phyloP scores from a whole-genome alignment of 2,329 filamentous ascomycete genomes.

The Fusarium cyanostomum region DNA sequence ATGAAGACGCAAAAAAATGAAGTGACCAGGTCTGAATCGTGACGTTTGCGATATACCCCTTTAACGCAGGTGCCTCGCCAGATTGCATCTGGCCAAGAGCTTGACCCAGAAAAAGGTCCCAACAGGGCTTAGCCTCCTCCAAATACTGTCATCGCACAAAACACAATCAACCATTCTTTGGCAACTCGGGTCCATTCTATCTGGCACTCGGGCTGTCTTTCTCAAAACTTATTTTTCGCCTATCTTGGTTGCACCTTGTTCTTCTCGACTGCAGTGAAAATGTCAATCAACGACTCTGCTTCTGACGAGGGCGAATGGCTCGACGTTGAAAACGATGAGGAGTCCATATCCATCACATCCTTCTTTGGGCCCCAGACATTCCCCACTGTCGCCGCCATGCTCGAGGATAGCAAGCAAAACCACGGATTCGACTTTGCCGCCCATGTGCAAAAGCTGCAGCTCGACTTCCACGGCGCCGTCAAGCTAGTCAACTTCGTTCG shows the following conservation, averaged over 20 bases:
- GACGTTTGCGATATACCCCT: constrained; percentile 38
- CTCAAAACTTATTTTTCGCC: constrained; percentile 47
- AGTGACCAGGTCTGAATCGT: not conserved
- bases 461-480: constrained; percentile 79
- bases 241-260: constrained; percentile 48
- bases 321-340: constrained; percentile 70
- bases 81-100: constrained; percentile 41
- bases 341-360: constrained; percentile 69
- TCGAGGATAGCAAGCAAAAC: constrained; percentile 73
- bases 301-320: constrained; percentile 61
- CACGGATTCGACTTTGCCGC: constrained; percentile 73
- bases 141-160: constrained; percentile 48
- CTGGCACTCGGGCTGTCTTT: constrained; percentile 7
- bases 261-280: constrained; percentile 38
- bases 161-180: constrained; percentile 33
- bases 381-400: constrained; percentile 70
- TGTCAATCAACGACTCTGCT: constrained; percentile 44
- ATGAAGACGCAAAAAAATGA: constrained; percentile 15
- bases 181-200: constrained; percentile 10
- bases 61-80: constrained; percentile 38
- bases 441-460: constrained; percentile 63
- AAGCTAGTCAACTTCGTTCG: constrained; percentile 79
- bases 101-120: constrained; percentile 37
- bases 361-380: constrained; percentile 75
- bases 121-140: constrained; percentile 48